A percentile compares a stretch with the other conserved stretches of the same genome.
These are phyloP conservation scores for Phytopythium mirpurense DNA, from an alignment of 352 stramenopile species.

Conservation along the genomic window DNA sequence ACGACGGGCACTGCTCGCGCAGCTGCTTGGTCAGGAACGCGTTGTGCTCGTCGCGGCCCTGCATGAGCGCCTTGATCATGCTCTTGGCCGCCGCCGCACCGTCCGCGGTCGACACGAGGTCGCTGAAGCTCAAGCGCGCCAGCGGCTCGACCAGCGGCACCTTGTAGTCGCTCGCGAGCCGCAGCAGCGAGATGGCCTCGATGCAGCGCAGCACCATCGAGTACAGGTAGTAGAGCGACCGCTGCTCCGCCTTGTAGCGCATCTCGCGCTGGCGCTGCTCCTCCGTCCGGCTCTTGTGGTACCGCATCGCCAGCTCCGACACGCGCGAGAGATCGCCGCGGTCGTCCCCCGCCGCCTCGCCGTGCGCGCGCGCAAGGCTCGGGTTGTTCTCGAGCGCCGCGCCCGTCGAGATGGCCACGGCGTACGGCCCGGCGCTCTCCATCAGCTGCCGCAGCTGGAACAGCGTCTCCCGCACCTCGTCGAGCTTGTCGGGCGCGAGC, in stretches of 20 bases:
- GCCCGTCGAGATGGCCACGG: slow-evolving; percentile 66
- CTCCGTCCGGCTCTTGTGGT: slow-evolving; percentile 68
- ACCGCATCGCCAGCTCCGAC: slow-evolving; percentile 56
- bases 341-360: slow-evolving; percentile 34
- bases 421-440: slow-evolving; percentile 69
- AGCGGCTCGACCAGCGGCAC: slow-evolving; percentile 62
- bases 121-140: slow-evolving; percentile 63
- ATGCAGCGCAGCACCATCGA: slow-evolving; percentile 73
- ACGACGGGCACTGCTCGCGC: slow-evolving; percentile 78
- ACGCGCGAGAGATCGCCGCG: slow-evolving; percentile 53
- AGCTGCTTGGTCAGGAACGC: slow-evolving; percentile 79
- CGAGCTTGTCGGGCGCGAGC: slow-evolving; percentile 46
- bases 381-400: slow-evolving; percentile 52
- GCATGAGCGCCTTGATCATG: slow-evolving; percentile 80
- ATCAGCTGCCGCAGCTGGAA: slow-evolving; percentile 82
- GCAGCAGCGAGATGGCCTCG: slow-evolving; percentile 71
- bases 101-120: slow-evolving; percentile 66
- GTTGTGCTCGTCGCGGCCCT: slow-evolving; percentile 75
- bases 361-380: slow-evolving; percentile 28
- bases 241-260: slow-evolving; percentile 78
- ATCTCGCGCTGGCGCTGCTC: slow-evolving; percentile 71
- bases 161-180: slow-evolving; percentile 60
- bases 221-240: slow-evolving; percentile 77
- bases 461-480: slow-evolving; percentile 74
- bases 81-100: slow-evolving; percentile 54